Base-by-base conservation (phyloP, 148 eudicot genomes). In the Rhododendron molle region DNA sequence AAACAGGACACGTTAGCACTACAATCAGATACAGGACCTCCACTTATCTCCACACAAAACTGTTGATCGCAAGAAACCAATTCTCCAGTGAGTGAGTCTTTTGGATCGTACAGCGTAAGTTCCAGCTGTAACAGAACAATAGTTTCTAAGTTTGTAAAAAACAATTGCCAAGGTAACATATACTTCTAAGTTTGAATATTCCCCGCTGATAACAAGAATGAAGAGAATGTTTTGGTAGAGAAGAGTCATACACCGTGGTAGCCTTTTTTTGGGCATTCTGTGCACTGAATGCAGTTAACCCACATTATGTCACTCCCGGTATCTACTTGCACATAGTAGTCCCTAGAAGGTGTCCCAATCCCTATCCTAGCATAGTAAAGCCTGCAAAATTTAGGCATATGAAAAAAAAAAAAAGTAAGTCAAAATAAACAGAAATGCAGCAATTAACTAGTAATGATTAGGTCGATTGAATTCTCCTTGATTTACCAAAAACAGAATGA, bases 301-400 rank as follows among this genome's bases (percentile, higher is more conserved):
- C 99, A 96, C 86, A 93, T 94, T 78, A 95, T 94, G 84, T 95
- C 98, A 88, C 91, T 95, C 83, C 99, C 99, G 34, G 99, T 96
- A 83, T 96, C 99, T 50, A 96, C 99, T 93, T 96, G 99, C 91
- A 96, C 94, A 87, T 91, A 95, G 86, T 95, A 96, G 87, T 92
- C 94, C 87, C 88, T 91, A 21, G 98, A 90, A 81, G 99, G 99
- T 43, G 96, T 94, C 69, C 99, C 99, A 77, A 96, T 92, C 67
- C 94, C 98, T 81, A 96, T 91, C 88, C 92, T 93, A 76, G 99
- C 95, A 92, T 93, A 96, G 91, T 96, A 96, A 46, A 96, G 91
- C 91, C 99, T 96, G 91, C 86, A 90, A 80, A 44, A 88, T 58
- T 58, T 78, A n/a, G 30, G 81, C 30, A 67, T 40, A 50, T 18